These are phyloP conservation scores for Clavispora santaluciae DNA, from an alignment of 805 yeast species.

Conservation along the genomic window DNA sequence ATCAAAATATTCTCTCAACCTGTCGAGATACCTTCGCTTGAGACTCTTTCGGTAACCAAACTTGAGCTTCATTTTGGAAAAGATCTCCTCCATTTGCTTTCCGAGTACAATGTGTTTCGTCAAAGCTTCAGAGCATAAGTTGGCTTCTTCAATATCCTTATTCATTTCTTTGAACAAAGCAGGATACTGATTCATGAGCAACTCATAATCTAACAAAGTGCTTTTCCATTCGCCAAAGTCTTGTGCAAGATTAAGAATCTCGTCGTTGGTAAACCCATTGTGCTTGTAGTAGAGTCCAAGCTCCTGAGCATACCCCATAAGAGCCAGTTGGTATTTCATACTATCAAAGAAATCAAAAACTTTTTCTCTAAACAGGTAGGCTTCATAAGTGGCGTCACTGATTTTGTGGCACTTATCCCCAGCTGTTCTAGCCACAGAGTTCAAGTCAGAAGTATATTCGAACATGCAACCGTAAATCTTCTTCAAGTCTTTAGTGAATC, in stretches of 20 bases:
- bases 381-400: background rate
- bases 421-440: background rate
- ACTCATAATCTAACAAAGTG: background rate
- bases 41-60: background rate
- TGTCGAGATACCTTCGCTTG: background rate
- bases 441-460: background rate
- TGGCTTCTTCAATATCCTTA: background rate
- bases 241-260: background rate
- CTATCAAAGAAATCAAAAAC: background rate
- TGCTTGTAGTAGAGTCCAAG: background rate
- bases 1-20: background rate
- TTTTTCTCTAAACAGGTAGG: background rate
- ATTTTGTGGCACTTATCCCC: background rate
- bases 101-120: background rate
- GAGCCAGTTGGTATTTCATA: background rate
- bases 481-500: background rate
- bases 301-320: background rate
- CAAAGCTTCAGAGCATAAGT: background rate
- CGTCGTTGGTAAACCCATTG: background rate
- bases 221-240: background rate
- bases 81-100: background rate
- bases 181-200: background rate
- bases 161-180: background rate
- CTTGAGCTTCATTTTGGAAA: background rate
- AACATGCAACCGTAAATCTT: background rate